phyloP scores from a whole-genome alignment of 148 eudicot species.

The Oxyria digyna region DNA sequence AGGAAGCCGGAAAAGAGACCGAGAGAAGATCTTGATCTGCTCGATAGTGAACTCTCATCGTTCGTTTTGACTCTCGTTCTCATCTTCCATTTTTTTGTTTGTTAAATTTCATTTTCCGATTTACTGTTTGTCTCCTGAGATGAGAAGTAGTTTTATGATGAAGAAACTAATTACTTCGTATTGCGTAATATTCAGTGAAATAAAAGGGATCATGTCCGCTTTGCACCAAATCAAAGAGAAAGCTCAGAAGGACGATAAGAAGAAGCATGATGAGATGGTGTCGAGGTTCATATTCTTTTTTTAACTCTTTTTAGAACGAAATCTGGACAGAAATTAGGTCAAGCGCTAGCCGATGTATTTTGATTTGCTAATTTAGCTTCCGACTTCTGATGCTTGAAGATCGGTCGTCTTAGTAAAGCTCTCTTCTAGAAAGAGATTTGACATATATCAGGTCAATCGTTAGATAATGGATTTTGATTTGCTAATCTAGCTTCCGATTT shows the following conservation, averaged over 20 bases:
- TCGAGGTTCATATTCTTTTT: conserved; percentile 44
- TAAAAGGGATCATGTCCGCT: conserved; percentile 73
- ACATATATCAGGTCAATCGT: background rate
- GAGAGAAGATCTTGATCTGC: background rate
- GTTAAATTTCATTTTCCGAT: background rate
- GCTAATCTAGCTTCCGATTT: background rate
- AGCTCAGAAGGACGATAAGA: conserved; percentile 69
- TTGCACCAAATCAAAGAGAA: conserved; percentile 66
- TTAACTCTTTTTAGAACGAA: background rate
- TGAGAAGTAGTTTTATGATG: background rate
- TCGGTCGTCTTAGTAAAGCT: background rate
- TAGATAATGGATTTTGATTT: background rate
- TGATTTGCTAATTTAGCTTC: background rate
- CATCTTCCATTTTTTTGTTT: background rate
- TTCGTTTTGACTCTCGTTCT: background rate
- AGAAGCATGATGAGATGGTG: conserved; percentile 85
- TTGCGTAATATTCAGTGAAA: conserved; percentile 41
- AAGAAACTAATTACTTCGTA: background rate
- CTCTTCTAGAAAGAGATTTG: background rate
- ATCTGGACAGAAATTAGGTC: background rate
- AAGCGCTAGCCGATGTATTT: background rate
- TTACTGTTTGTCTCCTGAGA: background rate
- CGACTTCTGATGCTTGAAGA: background rate
- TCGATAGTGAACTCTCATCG: background rate
- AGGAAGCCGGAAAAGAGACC: background rate